Conservation (phyloP, 2,329 filamentous ascomycete species). For the Paraconiothyrium brasiliense region DNA sequence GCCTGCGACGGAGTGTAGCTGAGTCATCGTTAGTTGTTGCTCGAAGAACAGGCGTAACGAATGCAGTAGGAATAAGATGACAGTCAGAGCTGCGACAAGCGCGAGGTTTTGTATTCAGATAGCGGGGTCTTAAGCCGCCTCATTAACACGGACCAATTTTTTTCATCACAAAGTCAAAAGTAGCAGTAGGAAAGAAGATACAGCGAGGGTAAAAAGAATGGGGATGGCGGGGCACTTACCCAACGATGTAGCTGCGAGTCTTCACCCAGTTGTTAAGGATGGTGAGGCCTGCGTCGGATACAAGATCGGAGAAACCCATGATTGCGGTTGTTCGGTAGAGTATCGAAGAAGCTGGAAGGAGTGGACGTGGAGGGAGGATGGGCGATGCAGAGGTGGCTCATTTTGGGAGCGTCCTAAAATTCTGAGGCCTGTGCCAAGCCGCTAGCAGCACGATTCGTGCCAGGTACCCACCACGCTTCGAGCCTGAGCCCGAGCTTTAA, state of each 20-base stretch:
- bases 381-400: slow-evolving; percentile 16
- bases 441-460: slow-evolving; percentile 14
- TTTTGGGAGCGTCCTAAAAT: slow-evolving; percentile 30
- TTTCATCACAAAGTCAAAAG: slow-evolving; percentile 73
- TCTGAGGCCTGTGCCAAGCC: slow-evolving; percentile 17
- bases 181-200: slow-evolving; percentile 31
- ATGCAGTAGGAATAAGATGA: slow-evolving; percentile 27
- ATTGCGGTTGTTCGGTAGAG: slow-evolving; percentile 44
- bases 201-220: slow-evolving; percentile 22
- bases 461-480: background rate
- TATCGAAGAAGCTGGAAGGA: slow-evolving; percentile 1
- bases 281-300: slow-evolving; percentile 71
- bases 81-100: slow-evolving; percentile 80
- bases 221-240: slow-evolving; percentile 67
- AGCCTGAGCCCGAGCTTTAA: background rate
- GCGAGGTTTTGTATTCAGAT: slow-evolving; percentile 80
- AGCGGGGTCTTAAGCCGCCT: slow-evolving; percentile 92
- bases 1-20: slow-evolving; percentile 84
- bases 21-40: slow-evolving; percentile 33
- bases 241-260: slow-evolving; percentile 82
- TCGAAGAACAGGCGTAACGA: slow-evolving; percentile 19
- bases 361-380: slow-evolving; percentile 17
- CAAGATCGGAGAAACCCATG: slow-evolving; percentile 77
- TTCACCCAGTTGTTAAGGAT: slow-evolving; percentile 77
- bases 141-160: slow-evolving; percentile 95